phyloP scores from a whole-genome alignment of 805 yeast species.

The Saturnispora sanitii region DNA sequence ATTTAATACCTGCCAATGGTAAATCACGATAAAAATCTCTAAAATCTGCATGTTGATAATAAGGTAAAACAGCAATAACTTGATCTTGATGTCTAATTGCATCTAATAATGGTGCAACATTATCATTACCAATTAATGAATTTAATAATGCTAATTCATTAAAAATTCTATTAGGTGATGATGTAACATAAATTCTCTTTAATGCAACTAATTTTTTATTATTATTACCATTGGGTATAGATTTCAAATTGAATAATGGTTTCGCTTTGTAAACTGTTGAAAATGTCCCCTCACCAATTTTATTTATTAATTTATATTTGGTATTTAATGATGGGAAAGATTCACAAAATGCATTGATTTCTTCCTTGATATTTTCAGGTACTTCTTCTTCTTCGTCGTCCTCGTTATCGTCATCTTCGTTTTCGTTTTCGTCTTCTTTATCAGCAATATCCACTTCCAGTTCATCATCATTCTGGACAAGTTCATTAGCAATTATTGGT shows the following conservation, averaged over 20 bases:
- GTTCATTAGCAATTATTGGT: neutral
- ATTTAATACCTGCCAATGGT: slow-evolving; percentile 69
- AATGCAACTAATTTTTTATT: slow-evolving; percentile 57
- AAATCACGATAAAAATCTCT: slow-evolving; percentile 75
- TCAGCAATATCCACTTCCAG: neutral
- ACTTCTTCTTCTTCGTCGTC: slow-evolving; percentile 9
- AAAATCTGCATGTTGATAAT: slow-evolving; percentile 83
- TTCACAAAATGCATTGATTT: slow-evolving; percentile 21
- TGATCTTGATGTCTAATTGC: slow-evolving; percentile 85
- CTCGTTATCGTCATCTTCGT: neutral
- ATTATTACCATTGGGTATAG: too few relatives aligned
- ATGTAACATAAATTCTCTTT: slow-evolving; percentile 88
- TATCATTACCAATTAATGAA: slow-evolving; percentile 52
- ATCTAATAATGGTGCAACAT: slow-evolving; percentile 84
- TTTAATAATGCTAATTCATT: slow-evolving; percentile 78
- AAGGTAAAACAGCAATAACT: slow-evolving; percentile 86
- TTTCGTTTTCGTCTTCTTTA: neutral
- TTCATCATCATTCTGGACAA: neutral
- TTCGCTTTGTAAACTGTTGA: slow-evolving; percentile 61
- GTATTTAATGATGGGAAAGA: slow-evolving; percentile 25
- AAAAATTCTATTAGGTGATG: slow-evolving; percentile 84
- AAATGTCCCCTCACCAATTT: slow-evolving; percentile 78
- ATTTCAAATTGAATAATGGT: slow-evolving; percentile 22
- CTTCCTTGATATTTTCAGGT: slow-evolving; percentile 25
- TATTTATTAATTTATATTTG: slow-evolving; percentile 32